Conservation (phyloP, 306 rosid species). For the Gillenia trifoliata region DNA sequence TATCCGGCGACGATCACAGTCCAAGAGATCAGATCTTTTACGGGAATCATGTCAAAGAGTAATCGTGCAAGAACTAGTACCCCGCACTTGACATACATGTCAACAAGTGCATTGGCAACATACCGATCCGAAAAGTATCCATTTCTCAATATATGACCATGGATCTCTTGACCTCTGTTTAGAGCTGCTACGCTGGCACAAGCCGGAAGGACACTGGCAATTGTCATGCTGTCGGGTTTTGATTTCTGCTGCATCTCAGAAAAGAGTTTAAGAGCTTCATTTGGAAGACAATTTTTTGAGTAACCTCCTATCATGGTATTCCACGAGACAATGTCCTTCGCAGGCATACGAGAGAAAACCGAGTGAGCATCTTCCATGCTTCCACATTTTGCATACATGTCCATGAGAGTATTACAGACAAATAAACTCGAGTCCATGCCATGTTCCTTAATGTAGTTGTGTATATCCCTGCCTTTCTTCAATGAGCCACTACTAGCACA, state of each 20-base stretch:
- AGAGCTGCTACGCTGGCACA: constrained; percentile 70
- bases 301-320: constrained; percentile 74
- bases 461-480: constrained; percentile 48
- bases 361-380: constrained; percentile 62
- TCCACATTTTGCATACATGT: constrained; percentile 85
- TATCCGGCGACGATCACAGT: constrained; percentile 67
- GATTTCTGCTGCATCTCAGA: constrained; percentile 43
- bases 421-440: constrained; percentile 38
- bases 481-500: constrained; percentile 46
- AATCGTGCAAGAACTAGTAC: constrained; percentile 43
- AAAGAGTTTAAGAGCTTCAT: constrained; percentile 51
- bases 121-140: constrained; percentile 37
- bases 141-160: constrained; percentile 48
- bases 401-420: constrained; percentile 71
- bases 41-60: constrained; percentile 43
- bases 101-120: constrained; percentile 58
- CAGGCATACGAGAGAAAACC: constrained; percentile 43
- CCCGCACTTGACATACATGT: constrained; percentile 70
- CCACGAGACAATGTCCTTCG: constrained; percentile 63
- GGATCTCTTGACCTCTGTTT: constrained; percentile 62
- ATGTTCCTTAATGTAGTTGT: constrained; percentile 47
- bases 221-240: constrained; percentile 45
- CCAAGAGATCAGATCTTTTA: constrained; percentile 61
- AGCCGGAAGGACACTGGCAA: constrained; percentile 64
- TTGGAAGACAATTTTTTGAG: constrained; percentile 54